phyloP scores from a whole-genome alignment of 2,329 filamentous ascomycete species.

The Alternaria dauci region DNA sequence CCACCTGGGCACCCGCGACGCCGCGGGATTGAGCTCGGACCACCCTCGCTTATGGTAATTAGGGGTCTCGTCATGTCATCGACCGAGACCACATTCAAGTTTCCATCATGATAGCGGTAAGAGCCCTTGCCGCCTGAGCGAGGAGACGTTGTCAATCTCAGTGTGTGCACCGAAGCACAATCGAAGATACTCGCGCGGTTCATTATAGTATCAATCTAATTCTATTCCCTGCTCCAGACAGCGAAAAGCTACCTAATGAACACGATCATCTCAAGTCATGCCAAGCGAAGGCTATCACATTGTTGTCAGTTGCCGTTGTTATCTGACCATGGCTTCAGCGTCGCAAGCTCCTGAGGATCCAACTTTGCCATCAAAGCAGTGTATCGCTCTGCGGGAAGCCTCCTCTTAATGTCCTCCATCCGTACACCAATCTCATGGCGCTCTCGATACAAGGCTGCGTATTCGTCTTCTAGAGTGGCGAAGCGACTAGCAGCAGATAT shows the following conservation, averaged over 20 bases:
- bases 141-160: too few species aligned
- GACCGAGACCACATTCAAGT: background rate
- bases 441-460: background rate
- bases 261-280: background rate
- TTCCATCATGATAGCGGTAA: background rate
- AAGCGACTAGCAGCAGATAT: background rate
- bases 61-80: background rate
- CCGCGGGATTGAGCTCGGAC: constrained; percentile 24
- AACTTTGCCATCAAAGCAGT: constrained; percentile 1
- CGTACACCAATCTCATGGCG: background rate
- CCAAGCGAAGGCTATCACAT: background rate
- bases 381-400: background rate
- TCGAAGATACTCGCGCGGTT: background rate
- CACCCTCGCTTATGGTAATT: constrained; percentile 4
- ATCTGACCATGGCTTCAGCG: background rate
- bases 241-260: background rate
- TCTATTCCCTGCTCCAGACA: background rate
- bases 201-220: background rate
- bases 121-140: too few species aligned
- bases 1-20: constrained; percentile 15
- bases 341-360: background rate
- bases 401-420: background rate
- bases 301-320: background rate
- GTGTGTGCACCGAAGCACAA: too few species aligned
- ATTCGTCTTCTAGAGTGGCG: background rate